These are phyloP conservation scores for Salix caprea DNA, from an alignment of 345 rosid genomes.

Conservation along the genomic window DNA sequence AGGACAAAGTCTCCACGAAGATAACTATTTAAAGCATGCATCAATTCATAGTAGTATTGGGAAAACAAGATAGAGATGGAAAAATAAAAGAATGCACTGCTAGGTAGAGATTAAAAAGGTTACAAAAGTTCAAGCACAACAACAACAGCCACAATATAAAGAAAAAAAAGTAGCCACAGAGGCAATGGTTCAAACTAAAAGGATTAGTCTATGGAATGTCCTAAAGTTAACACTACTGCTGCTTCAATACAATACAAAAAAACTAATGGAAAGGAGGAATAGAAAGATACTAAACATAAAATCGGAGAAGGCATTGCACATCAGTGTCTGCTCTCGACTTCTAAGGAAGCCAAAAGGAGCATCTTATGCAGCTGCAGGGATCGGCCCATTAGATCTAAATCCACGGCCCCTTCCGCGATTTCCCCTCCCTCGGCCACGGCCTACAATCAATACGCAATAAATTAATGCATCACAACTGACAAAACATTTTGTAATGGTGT, in stretches of 20 bases:
- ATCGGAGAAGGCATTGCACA: constrained; percentile 17
- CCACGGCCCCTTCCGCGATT: constrained; percentile 74
- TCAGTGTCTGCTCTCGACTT: background rate
- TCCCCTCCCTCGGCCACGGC: constrained; percentile 27
- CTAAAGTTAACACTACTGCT: constrained; percentile 11
- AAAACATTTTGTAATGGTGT: background rate
- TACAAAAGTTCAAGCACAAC: constrained; percentile 34
- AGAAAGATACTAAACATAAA: constrained; percentile 26
- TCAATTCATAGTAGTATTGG: background rate
- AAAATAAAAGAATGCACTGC: constrained; percentile 52
- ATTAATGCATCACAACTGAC: background rate
- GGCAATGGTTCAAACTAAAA: constrained; percentile 10
- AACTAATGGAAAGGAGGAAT: constrained; percentile 7
- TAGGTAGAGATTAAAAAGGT: constrained; percentile 22
- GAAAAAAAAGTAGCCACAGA: background rate
- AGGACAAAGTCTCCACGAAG: too few relatives aligned
- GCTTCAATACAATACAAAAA: background rate
- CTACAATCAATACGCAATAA: constrained; percentile 8
- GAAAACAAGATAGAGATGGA: background rate
- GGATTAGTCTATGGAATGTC: constrained; percentile 19
- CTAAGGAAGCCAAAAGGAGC: constrained; percentile 1
- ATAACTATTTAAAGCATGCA: background rate
- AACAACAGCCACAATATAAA: constrained; percentile 28
- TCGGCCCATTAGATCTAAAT: constrained; percentile 46
- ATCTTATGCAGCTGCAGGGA: constrained; percentile 54